These are phyloP conservation scores for Trichoderma brevicompactum DNA, from an alignment of 2,329 filamentous ascomycete species.

Conservation along the genomic window DNA sequence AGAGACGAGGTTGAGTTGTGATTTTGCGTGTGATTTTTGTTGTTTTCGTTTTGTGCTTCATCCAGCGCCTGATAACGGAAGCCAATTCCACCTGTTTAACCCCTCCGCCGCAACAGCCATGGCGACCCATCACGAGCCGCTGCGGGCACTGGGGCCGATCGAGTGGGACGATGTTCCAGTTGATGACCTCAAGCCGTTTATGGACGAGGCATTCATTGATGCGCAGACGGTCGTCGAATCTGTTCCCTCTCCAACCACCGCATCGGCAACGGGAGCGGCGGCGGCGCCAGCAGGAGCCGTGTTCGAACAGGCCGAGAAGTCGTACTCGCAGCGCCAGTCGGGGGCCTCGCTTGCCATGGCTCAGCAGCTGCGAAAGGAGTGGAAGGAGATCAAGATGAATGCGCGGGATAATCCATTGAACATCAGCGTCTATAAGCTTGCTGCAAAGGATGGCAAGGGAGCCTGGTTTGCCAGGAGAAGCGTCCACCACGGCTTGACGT, in stretches of 20 bases:
- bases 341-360: constrained; percentile 54
- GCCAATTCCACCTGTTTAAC: not conserved
- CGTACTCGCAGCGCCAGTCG: constrained; percentile 46
- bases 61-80: not conserved
- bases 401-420: constrained; percentile 74
- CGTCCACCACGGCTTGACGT: constrained; percentile 77
- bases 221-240: constrained; percentile 76
- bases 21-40: constrained; percentile 9
- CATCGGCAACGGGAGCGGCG: constrained; percentile 45
- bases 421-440: constrained; percentile 79
- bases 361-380: constrained; percentile 72
- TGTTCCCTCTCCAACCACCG: constrained; percentile 59
- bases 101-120: not conserved
- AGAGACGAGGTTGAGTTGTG: not conserved
- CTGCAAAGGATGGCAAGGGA: constrained; percentile 78
- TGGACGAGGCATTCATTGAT: constrained; percentile 65
- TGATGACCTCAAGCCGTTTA: constrained; percentile 57
- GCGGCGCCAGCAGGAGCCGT: constrained; percentile 58
- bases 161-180: constrained; percentile 54
- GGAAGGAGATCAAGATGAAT: constrained; percentile 81
- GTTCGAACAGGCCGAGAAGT: constrained; percentile 57
- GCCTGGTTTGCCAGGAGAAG: constrained; percentile 89
- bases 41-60: not conserved
- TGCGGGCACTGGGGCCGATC: constrained; percentile 60
- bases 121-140: constrained; percentile 58